Evolutionary conservation across 2,329 filamentous ascomycete species (phyloP), one percentile per base, ranked within the genome.

Genomic region (Aspergillus terreus): DNA sequence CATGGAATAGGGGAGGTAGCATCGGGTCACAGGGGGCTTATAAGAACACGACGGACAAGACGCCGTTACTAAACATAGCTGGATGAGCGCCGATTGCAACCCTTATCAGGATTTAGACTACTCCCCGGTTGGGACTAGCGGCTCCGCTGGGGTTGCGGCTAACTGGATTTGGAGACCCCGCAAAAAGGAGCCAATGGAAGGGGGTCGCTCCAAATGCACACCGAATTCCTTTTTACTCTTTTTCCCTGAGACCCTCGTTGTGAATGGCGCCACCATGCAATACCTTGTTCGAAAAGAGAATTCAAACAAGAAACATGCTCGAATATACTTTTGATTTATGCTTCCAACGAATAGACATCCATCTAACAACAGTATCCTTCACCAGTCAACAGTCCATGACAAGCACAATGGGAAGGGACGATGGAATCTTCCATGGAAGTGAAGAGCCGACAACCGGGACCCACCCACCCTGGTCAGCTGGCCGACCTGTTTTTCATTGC

Each of bases 151-250:
- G 15, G 15, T 17, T 11, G 14, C 40, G 40, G 40, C 40, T 42
- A 42, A 42, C 40, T 17, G n/a, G 9, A 21, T 42, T 12, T n/a
- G 40, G 40, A 42, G 19, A 42, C 40, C 47, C 35, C 27, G 19
- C 47, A 44, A 49, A 49, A 49, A 44, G 21, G 41, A 9, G 33
- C 32, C 21, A 44, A 23, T 42, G 40, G 40, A 42, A 17, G 19
- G 17, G 15, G 14, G 33, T n/a, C 15, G 40, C 40, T 17, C 15
- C 11, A 19, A 19, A 19, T 12, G 40, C 14, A 42, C 40, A 42
- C 40, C 40, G 40, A 42, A 35, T 35, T 35, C 33, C n/a, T 35
- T 9, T 35, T 23, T 23, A 23, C 4, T 23, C 23, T 23, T 23
- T 23, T 23, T 23, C 23, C 19, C 19, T 19, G 19, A 23, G 23